Conservation (phyloP, 257 asterid species). For the Petrea volubilis region DNA sequence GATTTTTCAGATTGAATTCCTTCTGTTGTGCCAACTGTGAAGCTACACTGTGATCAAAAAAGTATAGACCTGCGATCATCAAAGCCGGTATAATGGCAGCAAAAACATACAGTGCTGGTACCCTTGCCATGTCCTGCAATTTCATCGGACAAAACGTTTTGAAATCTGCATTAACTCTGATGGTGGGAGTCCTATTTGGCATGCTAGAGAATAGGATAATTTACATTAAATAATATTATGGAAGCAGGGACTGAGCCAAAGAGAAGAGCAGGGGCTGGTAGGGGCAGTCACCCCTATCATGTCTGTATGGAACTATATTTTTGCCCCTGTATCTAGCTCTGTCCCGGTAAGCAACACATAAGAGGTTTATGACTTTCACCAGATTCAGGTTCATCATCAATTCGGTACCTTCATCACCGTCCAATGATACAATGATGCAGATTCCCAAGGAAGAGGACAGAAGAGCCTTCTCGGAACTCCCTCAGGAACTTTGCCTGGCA, state of each 20-base stretch:
- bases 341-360: too few relatives aligned
- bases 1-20: slow-evolving; percentile 88
- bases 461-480: slow-evolving; percentile 88
- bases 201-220: not conserved
- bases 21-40: slow-evolving; percentile 86
- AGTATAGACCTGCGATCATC: slow-evolving; percentile 89
- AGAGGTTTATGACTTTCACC: too few relatives aligned
- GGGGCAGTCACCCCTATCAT: too few relatives aligned
- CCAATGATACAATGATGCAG: slow-evolving; percentile 79
- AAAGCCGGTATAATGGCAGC: slow-evolving; percentile 87
- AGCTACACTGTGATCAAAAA: slow-evolving; percentile 94
- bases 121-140: slow-evolving; percentile 81
- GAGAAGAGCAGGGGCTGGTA: too few relatives aligned
- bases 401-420: slow-evolving; percentile 67
- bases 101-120: slow-evolving; percentile 61
- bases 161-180: not conserved
- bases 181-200: not conserved
- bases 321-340: too few relatives aligned
- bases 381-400: not conserved
- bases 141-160: slow-evolving; percentile 3
- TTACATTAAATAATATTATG: too few relatives aligned
- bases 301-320: too few relatives aligned
- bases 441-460: slow-evolving; percentile 84
- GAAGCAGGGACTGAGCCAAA: too few relatives aligned
- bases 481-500: slow-evolving; percentile 64